phyloP scores from a whole-genome alignment of 306 rosid species.

The Vachellia pachyceras region DNA sequence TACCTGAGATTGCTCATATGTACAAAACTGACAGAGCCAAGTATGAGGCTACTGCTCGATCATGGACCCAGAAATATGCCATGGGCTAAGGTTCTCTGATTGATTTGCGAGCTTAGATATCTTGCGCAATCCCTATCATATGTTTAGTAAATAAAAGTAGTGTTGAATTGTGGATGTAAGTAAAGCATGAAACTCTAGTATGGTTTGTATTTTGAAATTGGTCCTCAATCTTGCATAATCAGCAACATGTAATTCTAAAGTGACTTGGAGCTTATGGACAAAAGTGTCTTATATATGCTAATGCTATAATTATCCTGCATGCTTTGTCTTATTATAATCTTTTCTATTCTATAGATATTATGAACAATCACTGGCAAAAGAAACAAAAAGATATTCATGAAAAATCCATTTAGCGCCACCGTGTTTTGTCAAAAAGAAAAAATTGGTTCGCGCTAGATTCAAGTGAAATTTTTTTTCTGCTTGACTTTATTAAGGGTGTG shows the following conservation, averaged over 20 bases:
- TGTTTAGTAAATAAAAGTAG: slow-evolving; percentile 56
- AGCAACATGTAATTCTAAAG: not conserved
- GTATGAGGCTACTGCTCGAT: slow-evolving; percentile 64
- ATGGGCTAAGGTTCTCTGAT: slow-evolving; percentile 52
- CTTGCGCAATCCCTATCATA: slow-evolving; percentile 17
- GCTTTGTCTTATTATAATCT: not conserved
- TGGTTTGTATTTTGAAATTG: not conserved
- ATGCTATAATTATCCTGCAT: not conserved
- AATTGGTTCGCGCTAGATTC: not conserved
- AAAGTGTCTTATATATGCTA: not conserved
- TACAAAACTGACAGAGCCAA: slow-evolving; percentile 60
- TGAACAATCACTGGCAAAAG: too few species aligned
- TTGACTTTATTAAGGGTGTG: too few species aligned
- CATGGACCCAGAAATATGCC: slow-evolving; percentile 74
- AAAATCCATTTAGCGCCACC: not conserved
- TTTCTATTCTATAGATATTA: not conserved
- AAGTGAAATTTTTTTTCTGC: not conserved
- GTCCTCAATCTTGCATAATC: not conserved
- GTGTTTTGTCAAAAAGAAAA: not conserved
- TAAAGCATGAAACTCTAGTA: slow-evolving; percentile 11
- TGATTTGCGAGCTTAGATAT: slow-evolving; percentile 14
- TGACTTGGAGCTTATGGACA: not conserved
- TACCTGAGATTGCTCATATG: slow-evolving; percentile 72
- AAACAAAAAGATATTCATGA: not conserved
- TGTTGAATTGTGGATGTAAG: slow-evolving; percentile 19